Percentiles rank a stretch among this genome's conserved stretches.
Conservation (phyloP, 345 rosid species). For the Euphorbia peplus region DNA sequence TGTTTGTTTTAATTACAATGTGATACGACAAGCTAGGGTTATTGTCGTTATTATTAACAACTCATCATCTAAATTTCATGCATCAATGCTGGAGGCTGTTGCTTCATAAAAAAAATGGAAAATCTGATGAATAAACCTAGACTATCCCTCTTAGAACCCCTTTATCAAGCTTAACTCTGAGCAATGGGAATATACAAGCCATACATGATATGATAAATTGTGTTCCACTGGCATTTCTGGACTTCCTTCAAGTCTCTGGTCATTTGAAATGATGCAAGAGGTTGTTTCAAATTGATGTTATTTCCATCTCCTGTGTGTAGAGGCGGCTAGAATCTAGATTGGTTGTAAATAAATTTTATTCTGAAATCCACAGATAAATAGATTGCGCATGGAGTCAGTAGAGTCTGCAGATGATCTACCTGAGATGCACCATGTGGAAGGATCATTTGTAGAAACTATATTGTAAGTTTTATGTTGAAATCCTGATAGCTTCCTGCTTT, state of each 20-base stretch:
- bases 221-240: not conserved
- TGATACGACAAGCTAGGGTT: not conserved
- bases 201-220: not conserved
- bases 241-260: not conserved
- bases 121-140: not conserved
- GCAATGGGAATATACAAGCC: not conserved
- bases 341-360: slow-evolving; percentile 7
- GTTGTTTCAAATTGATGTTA: not conserved
- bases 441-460: slow-evolving; percentile 81
- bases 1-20: not conserved
- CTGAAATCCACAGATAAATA: slow-evolving; percentile 55
- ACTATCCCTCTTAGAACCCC: not conserved
- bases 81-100: not conserved
- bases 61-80: not conserved
- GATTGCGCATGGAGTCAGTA: slow-evolving; percentile 52
- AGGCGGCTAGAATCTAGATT: not conserved
- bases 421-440: slow-evolving; percentile 86
- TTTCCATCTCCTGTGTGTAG: not conserved
- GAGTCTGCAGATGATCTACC: slow-evolving; percentile 57
- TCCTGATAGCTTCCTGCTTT: not conserved
- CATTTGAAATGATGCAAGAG: slow-evolving; percentile 5
- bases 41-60: not conserved
- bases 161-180: not conserved
- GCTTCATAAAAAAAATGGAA: not conserved
- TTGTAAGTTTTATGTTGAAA: slow-evolving; percentile 47